Evolutionary conservation across 1,284 basidiomycete species (phyloP).

Genomic region (Tilletia setariae): DNA sequence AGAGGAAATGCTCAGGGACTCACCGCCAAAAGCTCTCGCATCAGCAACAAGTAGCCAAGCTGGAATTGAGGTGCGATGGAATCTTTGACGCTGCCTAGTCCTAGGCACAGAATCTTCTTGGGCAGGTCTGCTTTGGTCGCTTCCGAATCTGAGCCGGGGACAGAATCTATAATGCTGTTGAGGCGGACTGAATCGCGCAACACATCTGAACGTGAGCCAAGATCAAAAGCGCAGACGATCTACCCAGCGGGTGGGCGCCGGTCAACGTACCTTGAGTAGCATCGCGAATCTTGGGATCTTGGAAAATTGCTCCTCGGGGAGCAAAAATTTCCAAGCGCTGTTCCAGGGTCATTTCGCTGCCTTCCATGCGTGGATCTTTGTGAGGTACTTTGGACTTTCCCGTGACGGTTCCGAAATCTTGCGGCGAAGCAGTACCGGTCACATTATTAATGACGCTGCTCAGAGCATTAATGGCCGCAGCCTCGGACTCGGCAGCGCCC

Average conservation of each 20-base stretch:
- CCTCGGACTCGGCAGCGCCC: conserved; percentile 5
- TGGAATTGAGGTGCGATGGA: background rate
- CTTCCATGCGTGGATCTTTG: too few species aligned
- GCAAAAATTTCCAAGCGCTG: background rate
- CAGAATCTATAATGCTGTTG: background rate
- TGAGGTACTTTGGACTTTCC: too few species aligned
- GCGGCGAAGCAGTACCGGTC: too few species aligned
- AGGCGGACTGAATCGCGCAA: background rate
- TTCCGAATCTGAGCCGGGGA: background rate
- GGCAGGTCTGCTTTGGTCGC: background rate
- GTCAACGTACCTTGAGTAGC: background rate
- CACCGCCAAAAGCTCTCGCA: conserved; percentile 2
- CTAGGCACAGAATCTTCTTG: conserved; percentile 6
- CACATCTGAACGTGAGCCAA: background rate
- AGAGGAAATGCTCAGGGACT: background rate
- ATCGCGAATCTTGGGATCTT: background rate
- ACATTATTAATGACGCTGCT: too few species aligned
- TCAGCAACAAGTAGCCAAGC: background rate
- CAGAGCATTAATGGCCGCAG: background rate
- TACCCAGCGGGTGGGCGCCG: background rate
- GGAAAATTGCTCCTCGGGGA: background rate
- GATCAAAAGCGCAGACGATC: background rate
- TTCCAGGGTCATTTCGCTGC: background rate
- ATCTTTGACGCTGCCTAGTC: conserved; percentile 1
- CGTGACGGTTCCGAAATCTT: too few species aligned